Evolutionary conservation across 75 land plant genomes (phyloP).

Genomic region (Selaginella moellendorffii): DNA sequence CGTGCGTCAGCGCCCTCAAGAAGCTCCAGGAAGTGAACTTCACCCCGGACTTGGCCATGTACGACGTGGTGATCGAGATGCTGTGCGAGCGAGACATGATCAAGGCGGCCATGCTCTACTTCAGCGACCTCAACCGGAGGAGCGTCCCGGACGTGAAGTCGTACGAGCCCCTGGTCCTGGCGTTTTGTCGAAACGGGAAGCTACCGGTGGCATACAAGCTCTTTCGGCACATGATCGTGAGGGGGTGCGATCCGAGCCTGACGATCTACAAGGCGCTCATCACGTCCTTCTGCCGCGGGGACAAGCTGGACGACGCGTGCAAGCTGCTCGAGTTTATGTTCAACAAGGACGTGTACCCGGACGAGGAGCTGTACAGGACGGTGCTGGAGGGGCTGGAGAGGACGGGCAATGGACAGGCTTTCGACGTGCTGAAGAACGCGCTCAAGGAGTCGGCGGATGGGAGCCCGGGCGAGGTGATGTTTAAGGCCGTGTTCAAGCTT

Average conservation of each 20-base stretch:
- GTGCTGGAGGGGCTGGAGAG: not conserved
- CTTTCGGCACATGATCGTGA: not conserved
- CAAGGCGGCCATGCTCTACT: not conserved
- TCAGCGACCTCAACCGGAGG: not conserved
- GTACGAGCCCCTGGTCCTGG: not conserved
- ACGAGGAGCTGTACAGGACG: not conserved
- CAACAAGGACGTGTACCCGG: not conserved
- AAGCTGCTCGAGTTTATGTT: not conserved
- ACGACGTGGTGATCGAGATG: not conserved
- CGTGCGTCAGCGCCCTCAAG: not conserved
- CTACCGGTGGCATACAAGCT: not conserved
- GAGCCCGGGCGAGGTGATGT: not conserved
- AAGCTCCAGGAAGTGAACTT: not conserved
- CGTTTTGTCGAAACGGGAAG: not conserved
- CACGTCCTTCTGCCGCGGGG: not conserved
- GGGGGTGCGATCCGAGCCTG: not conserved
- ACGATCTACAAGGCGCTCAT: not conserved
- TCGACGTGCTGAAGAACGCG: not conserved
- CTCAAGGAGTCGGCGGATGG: not conserved
- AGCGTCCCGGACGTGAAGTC: not conserved
- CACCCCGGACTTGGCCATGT: not conserved
- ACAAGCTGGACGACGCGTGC: not conserved
- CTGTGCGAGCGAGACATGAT: not conserved
- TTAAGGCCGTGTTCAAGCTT: not conserved
- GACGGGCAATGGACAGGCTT: not conserved